These are phyloP conservation scores for Didymella pomorum DNA, from an alignment of 2,329 filamentous ascomycete species.

Conservation along the genomic window DNA sequence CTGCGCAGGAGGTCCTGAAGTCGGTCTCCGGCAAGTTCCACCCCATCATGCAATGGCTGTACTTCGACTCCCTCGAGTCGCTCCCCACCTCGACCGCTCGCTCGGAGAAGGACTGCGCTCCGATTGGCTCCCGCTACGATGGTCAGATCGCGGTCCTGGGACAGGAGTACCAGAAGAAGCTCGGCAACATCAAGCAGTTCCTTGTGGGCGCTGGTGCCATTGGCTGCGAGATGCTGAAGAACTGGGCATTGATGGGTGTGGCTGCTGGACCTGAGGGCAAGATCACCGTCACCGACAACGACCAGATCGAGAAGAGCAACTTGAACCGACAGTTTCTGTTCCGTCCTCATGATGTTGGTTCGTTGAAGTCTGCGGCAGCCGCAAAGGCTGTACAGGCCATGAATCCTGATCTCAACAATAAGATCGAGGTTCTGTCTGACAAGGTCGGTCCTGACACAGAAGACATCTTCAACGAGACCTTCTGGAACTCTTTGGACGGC, in stretches of 20 bases:
- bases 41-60: constrained; percentile 94
- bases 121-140: constrained; percentile 86
- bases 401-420: constrained; percentile 90
- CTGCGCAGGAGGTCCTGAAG: constrained; percentile 94
- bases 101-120: constrained; percentile 87
- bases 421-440: constrained; percentile 86
- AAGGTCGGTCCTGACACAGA: constrained; percentile 92
- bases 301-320: constrained; percentile 99
- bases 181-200: constrained; percentile 90
- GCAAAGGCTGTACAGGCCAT: constrained; percentile 89
- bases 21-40: constrained; percentile 97
- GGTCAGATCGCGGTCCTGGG: constrained; percentile 98
- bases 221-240: constrained; percentile 98
- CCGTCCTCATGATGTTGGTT: constrained; percentile 89
- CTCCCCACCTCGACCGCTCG: constrained; percentile 77
- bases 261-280: constrained; percentile 86
- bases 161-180: constrained; percentile 90
- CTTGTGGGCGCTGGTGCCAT: constrained; percentile 96
- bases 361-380: constrained; percentile 95
- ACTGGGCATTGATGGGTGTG: constrained; percentile 98
- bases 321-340: constrained; percentile 97
- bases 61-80: constrained; percentile 98
- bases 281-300: constrained; percentile 95
- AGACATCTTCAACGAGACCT: constrained; percentile 90
- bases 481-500: constrained; percentile 86